These are phyloP conservation scores for Cyclotella cryptica DNA, from an alignment of 108 stramenopile genomes.

Conservation along the genomic window DNA sequence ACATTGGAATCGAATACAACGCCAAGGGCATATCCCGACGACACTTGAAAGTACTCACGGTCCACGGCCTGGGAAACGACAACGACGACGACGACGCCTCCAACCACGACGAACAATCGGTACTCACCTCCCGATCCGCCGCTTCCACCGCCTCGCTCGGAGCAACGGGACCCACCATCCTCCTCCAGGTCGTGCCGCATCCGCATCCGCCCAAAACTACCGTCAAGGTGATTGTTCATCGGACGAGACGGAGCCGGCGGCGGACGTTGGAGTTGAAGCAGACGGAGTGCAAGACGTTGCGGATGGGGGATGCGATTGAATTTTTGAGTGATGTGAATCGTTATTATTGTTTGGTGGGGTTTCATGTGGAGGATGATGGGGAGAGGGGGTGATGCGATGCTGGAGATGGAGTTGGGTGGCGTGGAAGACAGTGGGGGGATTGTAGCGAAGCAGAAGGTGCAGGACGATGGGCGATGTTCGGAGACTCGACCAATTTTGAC, in stretches of 20 bases:
- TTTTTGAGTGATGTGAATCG: constrained; percentile 15
- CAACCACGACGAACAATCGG: not conserved
- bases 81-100: not conserved
- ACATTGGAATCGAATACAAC: constrained; percentile 6
- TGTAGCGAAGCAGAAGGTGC: not conserved
- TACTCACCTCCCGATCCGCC: not conserved
- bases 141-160: not conserved
- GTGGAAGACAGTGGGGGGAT: not conserved
- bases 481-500: not conserved
- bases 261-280: constrained; percentile 9
- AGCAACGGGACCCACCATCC: not conserved
- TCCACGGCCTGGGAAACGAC: not conserved
- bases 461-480: not conserved
- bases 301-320: constrained; percentile 32
- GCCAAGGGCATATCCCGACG: constrained; percentile 4
- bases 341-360: constrained; percentile 32
- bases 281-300: constrained; percentile 17
- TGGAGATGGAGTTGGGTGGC: not conserved
- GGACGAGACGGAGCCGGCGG: constrained; percentile 13
- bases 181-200: not conserved
- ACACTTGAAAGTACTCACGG: not conserved
- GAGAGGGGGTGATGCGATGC: not conserved
- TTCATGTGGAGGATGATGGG: constrained; percentile 14
- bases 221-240: constrained; percentile 1
- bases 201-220: constrained; percentile 10